Conservation (phyloP, 1,284 basidiomycete genomes). For the Austroboletus niveus region DNA sequence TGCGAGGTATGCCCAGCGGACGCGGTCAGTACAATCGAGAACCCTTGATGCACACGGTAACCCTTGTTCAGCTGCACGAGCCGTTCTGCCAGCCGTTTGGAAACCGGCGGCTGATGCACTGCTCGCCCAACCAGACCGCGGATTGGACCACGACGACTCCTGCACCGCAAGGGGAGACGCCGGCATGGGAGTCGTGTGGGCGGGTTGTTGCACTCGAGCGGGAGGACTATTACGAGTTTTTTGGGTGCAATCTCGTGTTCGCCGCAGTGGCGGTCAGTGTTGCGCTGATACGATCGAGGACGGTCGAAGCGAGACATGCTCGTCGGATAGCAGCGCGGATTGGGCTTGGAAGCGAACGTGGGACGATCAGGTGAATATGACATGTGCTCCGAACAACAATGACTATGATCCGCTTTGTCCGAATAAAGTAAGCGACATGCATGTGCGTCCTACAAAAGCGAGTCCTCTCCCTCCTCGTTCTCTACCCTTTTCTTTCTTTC, state of each 20-base stretch:
- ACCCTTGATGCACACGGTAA: conserved; percentile 9
- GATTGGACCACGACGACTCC: conserved; percentile 6
- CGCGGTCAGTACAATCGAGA: conserved; percentile 50
- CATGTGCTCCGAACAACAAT: not conserved
- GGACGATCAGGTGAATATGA: not conserved
- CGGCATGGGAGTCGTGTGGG: conserved; percentile 89
- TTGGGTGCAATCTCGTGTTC: conserved; percentile 78
- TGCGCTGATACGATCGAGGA: conserved; percentile 65
- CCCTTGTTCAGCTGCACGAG: conserved; percentile 59
- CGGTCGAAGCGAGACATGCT: conserved; percentile 70
- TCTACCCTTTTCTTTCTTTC: conserved; percentile 17
- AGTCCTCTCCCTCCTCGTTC: not conserved
- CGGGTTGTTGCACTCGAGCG: conserved; percentile 76
- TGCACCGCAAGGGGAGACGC: conserved; percentile 57
- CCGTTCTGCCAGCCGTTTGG: conserved; percentile 92
- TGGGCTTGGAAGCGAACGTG: conserved; percentile 42
- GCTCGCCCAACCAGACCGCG: conserved; percentile 42
- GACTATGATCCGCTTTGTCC: not conserved
- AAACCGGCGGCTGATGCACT: conserved; percentile 84
- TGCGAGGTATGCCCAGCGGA: conserved; percentile 84
- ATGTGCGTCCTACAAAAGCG: too few relatives aligned
- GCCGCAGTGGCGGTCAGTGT: conserved; percentile 62
- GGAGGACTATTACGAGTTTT: conserved; percentile 85
- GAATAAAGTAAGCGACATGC: too few relatives aligned
- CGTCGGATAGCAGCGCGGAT: conserved; percentile 83